These are phyloP conservation scores for Ilyonectria destructans DNA, from an alignment of 2,329 filamentous ascomycete genomes.

Conservation along the genomic window DNA sequence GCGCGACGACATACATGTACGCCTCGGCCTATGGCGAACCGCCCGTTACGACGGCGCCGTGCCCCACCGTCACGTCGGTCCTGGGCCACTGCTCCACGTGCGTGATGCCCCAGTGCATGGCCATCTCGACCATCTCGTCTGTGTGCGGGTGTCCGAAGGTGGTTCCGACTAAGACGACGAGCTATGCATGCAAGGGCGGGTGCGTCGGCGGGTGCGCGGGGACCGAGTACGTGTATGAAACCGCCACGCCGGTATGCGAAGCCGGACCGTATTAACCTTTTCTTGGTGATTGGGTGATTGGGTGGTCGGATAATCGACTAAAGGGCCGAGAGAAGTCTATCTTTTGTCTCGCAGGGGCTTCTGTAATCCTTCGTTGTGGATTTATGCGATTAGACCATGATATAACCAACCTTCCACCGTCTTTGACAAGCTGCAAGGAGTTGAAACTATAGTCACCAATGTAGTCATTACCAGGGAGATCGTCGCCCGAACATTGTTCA, in stretches of 20 bases:
- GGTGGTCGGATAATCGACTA: too few species aligned
- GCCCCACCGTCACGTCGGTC: slow-evolving; percentile 56
- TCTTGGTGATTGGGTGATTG: neutral
- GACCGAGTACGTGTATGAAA: slow-evolving; percentile 48
- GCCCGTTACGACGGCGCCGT: slow-evolving; percentile 35
- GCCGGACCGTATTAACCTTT: neutral
- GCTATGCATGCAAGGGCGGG: slow-evolving; percentile 47
- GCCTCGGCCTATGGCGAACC: slow-evolving; percentile 36
- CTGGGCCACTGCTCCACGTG: slow-evolving; percentile 55
- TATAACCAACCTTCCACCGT: too few species aligned
- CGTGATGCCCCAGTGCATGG: slow-evolving; percentile 51
- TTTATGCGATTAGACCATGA: too few species aligned
- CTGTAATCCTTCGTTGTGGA: too few species aligned
- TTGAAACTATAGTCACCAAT: too few species aligned
- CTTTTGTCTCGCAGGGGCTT: too few species aligned
- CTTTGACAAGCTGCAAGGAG: too few species aligned
- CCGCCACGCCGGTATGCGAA: slow-evolving; percentile 40
- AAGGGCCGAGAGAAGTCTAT: too few species aligned
- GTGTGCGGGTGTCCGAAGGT: slow-evolving; percentile 53
- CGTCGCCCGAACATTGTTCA: too few species aligned
- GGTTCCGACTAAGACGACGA: slow-evolving; percentile 50
- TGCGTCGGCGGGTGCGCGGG: slow-evolving; percentile 50
- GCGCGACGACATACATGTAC: slow-evolving; percentile 46
- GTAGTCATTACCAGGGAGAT: too few species aligned
- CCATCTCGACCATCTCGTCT: slow-evolving; percentile 51